Percentiles rank a stretch among this genome's conserved stretches.
phyloP scores from a whole-genome alignment of 306 rosid genomes.

The Benincasa hispida region DNA sequence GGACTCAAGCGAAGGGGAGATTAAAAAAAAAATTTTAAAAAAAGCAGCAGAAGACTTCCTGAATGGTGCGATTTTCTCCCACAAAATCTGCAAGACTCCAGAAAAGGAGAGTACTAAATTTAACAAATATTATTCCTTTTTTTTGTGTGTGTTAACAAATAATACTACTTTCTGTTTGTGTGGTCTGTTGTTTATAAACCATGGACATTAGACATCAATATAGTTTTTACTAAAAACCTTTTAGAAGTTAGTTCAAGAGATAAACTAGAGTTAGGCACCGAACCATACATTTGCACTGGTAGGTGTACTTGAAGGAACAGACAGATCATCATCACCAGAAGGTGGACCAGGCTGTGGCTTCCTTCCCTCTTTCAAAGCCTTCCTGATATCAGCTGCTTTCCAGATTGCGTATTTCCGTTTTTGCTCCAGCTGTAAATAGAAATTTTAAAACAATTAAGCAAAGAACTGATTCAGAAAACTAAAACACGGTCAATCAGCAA shows the following conservation, averaged over 20 bases:
- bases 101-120: background rate
- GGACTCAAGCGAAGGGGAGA: background rate
- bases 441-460: slow-evolving; percentile 7
- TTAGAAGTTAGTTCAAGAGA: background rate
- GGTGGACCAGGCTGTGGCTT: slow-evolving; percentile 85
- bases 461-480: background rate
- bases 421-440: slow-evolving; percentile 76
- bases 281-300: slow-evolving; percentile 49
- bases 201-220: background rate
- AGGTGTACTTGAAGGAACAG: slow-evolving; percentile 32
- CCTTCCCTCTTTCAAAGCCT: slow-evolving; percentile 95
- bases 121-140: background rate
- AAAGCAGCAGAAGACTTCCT: background rate
- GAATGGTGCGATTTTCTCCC: background rate
- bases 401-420: slow-evolving; percentile 94
- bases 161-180: background rate
- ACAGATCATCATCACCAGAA: slow-evolving; percentile 77
- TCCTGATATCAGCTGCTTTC: slow-evolving; percentile 99
- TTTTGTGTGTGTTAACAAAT: background rate
- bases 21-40: background rate
- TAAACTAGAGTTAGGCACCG: slow-evolving; percentile 7
- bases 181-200: background rate
- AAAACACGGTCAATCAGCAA: background rate
- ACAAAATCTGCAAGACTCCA: background rate
- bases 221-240: no score